phyloP scores from a whole-genome alignment of 192 early-diverging fungal genomes.

The Geranomyces michiganensis region DNA sequence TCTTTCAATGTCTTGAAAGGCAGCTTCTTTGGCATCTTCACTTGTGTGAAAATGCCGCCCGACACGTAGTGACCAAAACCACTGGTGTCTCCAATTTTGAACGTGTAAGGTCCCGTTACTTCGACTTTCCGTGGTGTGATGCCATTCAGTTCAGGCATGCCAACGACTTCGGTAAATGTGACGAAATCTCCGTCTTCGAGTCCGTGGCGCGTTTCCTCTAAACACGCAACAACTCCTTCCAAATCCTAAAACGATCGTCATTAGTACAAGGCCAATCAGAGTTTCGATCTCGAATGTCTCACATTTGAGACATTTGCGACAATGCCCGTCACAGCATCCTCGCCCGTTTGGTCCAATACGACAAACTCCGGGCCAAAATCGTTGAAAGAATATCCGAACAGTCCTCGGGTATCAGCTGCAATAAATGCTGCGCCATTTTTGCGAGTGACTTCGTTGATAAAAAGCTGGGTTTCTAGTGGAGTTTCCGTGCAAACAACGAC shows the following conservation, averaged over 20 bases:
- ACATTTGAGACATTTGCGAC: constrained; percentile 70
- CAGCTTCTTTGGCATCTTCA: constrained; percentile 85
- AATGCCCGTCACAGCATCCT: constrained; percentile 92
- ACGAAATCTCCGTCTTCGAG: constrained; percentile 98
- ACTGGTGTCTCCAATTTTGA: constrained; percentile 91
- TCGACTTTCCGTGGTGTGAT: constrained; percentile 78
- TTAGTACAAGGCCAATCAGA: not conserved
- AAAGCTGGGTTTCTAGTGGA: constrained; percentile 74
- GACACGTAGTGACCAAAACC: constrained; percentile 71
- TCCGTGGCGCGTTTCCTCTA: constrained; percentile 96
- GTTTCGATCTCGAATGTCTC: not conserved
- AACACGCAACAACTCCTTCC: constrained; percentile 89
- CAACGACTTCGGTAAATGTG: constrained; percentile 89
- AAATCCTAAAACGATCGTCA: constrained; percentile 45
- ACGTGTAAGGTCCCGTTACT: constrained; percentile 89
- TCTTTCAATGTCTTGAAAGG: constrained; percentile 78
- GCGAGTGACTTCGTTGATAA: constrained; percentile 79
- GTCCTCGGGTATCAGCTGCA: constrained; percentile 82
- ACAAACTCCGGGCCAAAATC: constrained; percentile 93
- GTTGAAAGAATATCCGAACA: constrained; percentile 93
- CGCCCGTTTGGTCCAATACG: constrained; percentile 88
- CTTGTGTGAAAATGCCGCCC: constrained; percentile 95
- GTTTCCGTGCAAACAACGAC: constrained; percentile 89
- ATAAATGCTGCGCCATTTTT: constrained; percentile 76
- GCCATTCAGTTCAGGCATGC: constrained; percentile 89